Base-by-base conservation (phyloP, 345 rosid genomes). In the Cardamine resedifolia region DNA sequence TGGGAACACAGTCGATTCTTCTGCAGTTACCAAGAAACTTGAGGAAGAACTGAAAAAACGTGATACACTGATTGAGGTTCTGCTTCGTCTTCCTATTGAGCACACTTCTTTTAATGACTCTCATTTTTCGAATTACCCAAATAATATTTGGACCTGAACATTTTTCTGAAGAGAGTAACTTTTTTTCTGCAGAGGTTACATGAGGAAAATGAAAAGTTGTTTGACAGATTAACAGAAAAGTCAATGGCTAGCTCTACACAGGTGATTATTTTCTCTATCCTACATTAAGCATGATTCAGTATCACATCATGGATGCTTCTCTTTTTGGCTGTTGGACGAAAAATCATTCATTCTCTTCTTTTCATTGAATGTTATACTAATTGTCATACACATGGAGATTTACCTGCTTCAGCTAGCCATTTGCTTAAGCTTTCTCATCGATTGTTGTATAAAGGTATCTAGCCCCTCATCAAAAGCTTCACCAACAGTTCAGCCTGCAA, bases 11-110 rank as follows among this genome's bases (percentile, higher is more conserved):
- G 58, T 84, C 53, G 97, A 95, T 79, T 85, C 96, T 83, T 87
- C 96, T 33, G 65, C 77, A 23, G 97, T 88, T 55, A 89, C 90
- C 66, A 91, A 85, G 82, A 95, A 91, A 77, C 96, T 95, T 55
- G 99, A 95, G 78, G 99, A 91, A 78, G 99, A 95, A 74, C 90
- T 95, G 43, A 95, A 88, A 78, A 95, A 91, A 73, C 96, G 99
- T 30, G 99, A 95, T 80, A 86, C 96, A 33, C 81, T 95, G 47
- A 95, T 95, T 75, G 99, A 95, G 99, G 99, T 94, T 64, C 59
- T 47, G 50, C 67, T 21, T 57, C 16, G 30, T 41, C 52, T 62
- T 53, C 51, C 59, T 55, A 18, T 45, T 44, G 34, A 7, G 52
- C 71, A 57, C 53, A 70, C 3, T 70, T 47, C n/a, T 26, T 36